phyloP scores from a whole-genome alignment of 176 grass and related monocot genomes.

The Oryza australiensis region DNA sequence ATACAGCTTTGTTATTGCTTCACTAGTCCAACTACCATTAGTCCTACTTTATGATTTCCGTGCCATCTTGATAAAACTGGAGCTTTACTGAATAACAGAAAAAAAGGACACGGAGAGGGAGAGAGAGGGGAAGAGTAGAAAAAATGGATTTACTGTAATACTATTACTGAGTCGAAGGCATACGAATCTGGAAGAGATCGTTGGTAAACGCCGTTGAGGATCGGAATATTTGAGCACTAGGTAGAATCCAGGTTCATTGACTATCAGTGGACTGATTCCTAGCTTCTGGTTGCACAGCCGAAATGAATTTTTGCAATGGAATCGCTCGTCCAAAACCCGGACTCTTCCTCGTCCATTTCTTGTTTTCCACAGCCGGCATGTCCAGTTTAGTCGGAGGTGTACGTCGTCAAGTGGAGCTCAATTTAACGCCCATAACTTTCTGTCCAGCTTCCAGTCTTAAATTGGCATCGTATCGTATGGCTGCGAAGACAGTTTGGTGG shows the following conservation, averaged over 20 bases:
- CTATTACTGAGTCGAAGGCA: background rate
- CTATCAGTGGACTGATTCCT: constrained; percentile 20
- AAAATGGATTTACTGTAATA: background rate
- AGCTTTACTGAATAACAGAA: background rate
- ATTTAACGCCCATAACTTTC: background rate
- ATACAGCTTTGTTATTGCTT: background rate
- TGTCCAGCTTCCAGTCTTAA: background rate
- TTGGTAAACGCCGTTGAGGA: constrained; percentile 34
- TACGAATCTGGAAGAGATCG: background rate
- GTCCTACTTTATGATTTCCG: background rate
- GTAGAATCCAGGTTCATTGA: background rate
- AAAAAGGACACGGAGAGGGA: background rate
- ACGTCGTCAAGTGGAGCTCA: background rate
- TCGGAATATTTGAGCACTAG: constrained; percentile 17
- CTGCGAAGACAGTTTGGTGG: background rate
- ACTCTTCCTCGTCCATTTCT: background rate
- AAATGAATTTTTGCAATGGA: background rate
- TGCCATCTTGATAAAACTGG: background rate
- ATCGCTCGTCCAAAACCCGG: background rate
- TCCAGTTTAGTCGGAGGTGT: background rate
- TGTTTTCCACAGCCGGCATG: background rate
- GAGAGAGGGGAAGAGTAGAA: background rate
- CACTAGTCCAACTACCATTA: constrained; percentile 11
- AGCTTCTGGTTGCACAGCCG: background rate
- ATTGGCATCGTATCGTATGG: background rate